Base-by-base conservation (phyloP, 108 stramenopile genomes). In the Nitzschia palea region DNA sequence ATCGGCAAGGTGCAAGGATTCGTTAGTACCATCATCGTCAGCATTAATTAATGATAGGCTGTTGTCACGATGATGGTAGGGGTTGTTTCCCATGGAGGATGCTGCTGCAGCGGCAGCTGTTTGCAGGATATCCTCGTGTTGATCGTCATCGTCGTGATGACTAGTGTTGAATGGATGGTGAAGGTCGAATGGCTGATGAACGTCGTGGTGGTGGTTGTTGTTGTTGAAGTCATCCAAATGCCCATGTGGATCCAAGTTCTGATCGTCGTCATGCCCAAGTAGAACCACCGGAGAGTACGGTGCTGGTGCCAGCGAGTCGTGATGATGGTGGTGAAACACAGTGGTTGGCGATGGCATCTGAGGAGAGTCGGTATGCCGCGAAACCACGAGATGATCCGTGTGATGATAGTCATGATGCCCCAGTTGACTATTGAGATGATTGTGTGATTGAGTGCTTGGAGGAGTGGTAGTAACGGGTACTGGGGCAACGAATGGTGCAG, bases 401-500 rank as follows among this genome's bases (percentile, higher is more conserved):
- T 31, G 31, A 48, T 48, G 18, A 37, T 60, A 37, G 18, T 8
- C 14, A 34, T 31, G 4, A 25, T n/a, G 17, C 40, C 43, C 23
- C 2, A 23, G 36, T 8, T 42, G 1, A 17, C 20, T 40, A 32
- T 40, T 14, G 37, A 14, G 15, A 22, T 42, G 59, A 26, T 60
- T n/a, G 59, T 37, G 59, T 6, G 59, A 43, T 29, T 6, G 30
- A 55, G 28, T 12, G 20, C 17, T 29, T 18, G 59, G 17, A 0
- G 59, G 59, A 25, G 59, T 60, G 59, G 36, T 43, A 1, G 59
- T 22, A 1, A 60, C 59, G 14, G 59, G 59, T n/a, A 60, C 59
- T 2, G 59, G 59, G 1, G 59, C 59, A n/a, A 26, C 23, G 18
- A 25, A 32, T 0, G 59, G 59, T 22, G 59, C 59, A 18, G 59